phyloP scores from a whole-genome alignment of 768 basidiomycete genomes.

The Pleurotus pulmonarius region DNA sequence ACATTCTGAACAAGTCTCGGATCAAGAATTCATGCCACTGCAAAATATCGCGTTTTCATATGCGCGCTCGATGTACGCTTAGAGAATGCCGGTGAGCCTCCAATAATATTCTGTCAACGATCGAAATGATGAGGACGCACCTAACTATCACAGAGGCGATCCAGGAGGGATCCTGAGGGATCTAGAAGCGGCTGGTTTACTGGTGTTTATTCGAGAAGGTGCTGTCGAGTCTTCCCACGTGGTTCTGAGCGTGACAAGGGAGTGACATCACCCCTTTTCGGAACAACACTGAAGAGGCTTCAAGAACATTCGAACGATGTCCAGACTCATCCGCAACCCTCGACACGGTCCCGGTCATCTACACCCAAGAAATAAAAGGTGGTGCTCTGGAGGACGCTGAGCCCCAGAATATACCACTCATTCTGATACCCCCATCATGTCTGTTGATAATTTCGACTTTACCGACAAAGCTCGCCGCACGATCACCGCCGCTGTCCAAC shows the following conservation, averaged over 20 bases:
- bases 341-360: neutral
- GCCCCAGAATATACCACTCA: neutral
- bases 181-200: no score
- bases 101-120: no score
- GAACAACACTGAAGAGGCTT: neutral
- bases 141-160: no score
- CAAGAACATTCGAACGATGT: conserved; percentile 7
- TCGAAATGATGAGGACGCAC: no score
- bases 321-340: neutral
- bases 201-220: no score
- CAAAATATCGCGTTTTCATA: no score
- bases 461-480: conserved; percentile 81
- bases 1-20: no score
- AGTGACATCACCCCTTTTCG: neutral
- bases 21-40: no score
- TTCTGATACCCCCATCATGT: conserved; percentile 11
- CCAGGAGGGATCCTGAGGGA: no score
- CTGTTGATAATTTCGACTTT: conserved; percentile 67
- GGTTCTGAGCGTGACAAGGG: neutral
- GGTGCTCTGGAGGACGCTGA: neutral
- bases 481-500: conserved; percentile 67
- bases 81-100: no score
- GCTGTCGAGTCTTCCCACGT: no score
- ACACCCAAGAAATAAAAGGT: neutral
- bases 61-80: no score